Evolutionary conservation across 768 basidiomycete genomes (phyloP).

Genomic region (Ramaria rubella): DNA sequence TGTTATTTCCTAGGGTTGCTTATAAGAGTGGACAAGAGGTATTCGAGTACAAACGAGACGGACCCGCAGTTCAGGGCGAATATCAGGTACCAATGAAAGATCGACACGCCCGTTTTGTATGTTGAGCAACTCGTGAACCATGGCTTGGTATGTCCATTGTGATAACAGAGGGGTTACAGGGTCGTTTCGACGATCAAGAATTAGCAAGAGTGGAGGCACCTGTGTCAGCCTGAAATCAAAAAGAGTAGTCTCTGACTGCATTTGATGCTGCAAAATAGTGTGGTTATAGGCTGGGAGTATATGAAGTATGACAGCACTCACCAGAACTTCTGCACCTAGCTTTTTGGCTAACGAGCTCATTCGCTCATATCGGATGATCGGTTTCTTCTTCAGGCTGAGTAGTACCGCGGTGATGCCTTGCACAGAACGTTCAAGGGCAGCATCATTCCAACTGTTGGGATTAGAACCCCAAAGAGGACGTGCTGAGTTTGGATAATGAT

Average conservation of each 20-base stretch:
- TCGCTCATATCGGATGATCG: slow-evolving; percentile 89
- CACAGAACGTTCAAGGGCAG: slow-evolving; percentile 67
- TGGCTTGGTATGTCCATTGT: slow-evolving; percentile 99
- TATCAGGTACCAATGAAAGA: slow-evolving; percentile 76
- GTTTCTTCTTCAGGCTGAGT: slow-evolving; percentile 89
- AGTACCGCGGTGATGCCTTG: slow-evolving; percentile 81
- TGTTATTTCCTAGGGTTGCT: slow-evolving; percentile 73
- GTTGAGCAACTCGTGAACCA: too few species aligned
- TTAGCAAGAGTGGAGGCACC: slow-evolving; percentile 87
- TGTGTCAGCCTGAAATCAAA: slow-evolving; percentile 92
- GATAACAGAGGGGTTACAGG: slow-evolving; percentile 94
- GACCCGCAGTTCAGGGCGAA: slow-evolving; percentile 79
- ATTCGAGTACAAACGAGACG: slow-evolving; percentile 17
- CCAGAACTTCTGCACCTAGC: slow-evolving; percentile 89
- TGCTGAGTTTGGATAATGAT: slow-evolving; percentile 57
- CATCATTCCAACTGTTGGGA: slow-evolving; percentile 66
- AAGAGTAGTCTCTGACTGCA: slow-evolving; percentile 71
- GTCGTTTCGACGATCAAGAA: slow-evolving; percentile 93
- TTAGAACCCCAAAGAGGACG: slow-evolving; percentile 69
- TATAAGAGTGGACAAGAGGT: too few species aligned
- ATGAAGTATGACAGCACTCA: slow-evolving; percentile 26
- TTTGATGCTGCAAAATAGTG: slow-evolving; percentile 26
- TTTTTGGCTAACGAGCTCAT: slow-evolving; percentile 92
- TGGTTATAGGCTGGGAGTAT: slow-evolving; percentile 10
- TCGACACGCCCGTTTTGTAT: too few species aligned